Evolutionary conservation across 2,329 filamentous ascomycete species (phyloP).

Genomic region (Botrytis deweyae): DNA sequence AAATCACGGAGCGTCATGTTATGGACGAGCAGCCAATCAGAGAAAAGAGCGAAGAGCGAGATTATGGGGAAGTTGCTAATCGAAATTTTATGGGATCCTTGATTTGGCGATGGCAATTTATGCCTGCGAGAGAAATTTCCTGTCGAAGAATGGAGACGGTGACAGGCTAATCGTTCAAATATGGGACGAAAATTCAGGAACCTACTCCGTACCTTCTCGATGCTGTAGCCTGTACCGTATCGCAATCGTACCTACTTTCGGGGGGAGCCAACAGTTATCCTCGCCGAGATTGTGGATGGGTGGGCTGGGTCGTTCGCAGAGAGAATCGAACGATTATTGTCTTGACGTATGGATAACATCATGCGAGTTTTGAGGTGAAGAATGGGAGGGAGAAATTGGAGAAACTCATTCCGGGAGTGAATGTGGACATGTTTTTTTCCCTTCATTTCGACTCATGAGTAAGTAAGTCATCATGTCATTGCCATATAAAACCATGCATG

Average conservation of each 20-base stretch:
- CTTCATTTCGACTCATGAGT: background rate
- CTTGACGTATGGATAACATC: background rate
- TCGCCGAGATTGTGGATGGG: background rate
- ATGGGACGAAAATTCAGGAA: background rate
- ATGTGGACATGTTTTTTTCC: too few relatives aligned
- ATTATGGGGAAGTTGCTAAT: conserved; percentile 3
- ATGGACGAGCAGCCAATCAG: background rate
- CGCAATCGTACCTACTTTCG: background rate
- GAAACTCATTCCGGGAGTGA: background rate
- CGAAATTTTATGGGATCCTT: background rate
- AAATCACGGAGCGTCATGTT: conserved; percentile 17
- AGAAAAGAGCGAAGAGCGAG: conserved; percentile 17
- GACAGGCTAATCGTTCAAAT: background rate
- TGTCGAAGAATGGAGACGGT: background rate
- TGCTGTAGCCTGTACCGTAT: background rate
- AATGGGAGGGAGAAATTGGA: background rate
- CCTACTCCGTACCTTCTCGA: background rate
- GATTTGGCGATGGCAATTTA: background rate
- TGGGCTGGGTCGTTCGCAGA: background rate
- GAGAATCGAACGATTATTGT: conserved; percentile 1
- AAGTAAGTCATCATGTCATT: background rate
- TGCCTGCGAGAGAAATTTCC: background rate
- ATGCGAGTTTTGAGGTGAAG: conserved; percentile 1
- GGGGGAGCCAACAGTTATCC: conserved; percentile 9
- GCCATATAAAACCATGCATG: background rate